Evolutionary conservation across 768 basidiomycete species (phyloP).

Genomic region (Hericium rajendrae): DNA sequence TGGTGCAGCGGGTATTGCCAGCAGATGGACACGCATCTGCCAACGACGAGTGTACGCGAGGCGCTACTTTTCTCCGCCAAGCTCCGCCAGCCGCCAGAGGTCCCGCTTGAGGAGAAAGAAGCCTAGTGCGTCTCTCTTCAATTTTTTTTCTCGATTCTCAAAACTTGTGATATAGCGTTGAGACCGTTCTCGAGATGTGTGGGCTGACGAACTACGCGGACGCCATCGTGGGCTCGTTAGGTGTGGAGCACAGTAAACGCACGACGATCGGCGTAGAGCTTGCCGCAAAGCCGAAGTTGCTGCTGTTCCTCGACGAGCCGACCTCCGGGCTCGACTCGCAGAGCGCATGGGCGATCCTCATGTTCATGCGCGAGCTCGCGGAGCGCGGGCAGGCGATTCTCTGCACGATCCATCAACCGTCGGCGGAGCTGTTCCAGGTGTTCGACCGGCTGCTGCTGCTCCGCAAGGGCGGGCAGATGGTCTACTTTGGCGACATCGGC

Average conservation of each 20-base stretch:
- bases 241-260: constrained; percentile 68
- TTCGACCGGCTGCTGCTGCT: constrained; percentile 77
- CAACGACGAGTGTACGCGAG: constrained; percentile 69
- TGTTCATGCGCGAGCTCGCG: constrained; percentile 67
- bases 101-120: constrained; percentile 65
- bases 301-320: constrained; percentile 85
- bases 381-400: constrained; percentile 80
- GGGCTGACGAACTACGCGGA: constrained; percentile 59
- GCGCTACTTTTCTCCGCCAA: constrained; percentile 73
- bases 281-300: constrained; percentile 76
- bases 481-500: constrained; percentile 66
- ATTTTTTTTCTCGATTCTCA: not conserved
- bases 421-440: constrained; percentile 74
- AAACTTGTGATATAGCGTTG: constrained; percentile 26
- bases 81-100: constrained; percentile 61
- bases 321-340: constrained; percentile 82
- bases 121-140: constrained; percentile 46
- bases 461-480: constrained; percentile 62
- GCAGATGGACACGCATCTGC: constrained; percentile 75
- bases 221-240: constrained; percentile 57
- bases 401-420: constrained; percentile 77
- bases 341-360: constrained; percentile 75
- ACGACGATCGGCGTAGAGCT: constrained; percentile 84
- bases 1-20: constrained; percentile 66
- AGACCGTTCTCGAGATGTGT: constrained; percentile 49